Percentiles rank a stretch among this genome's conserved stretches.
Conservation (phyloP, 2,329 filamentous ascomycete genomes). For the Sporothrix dimorphospora region DNA sequence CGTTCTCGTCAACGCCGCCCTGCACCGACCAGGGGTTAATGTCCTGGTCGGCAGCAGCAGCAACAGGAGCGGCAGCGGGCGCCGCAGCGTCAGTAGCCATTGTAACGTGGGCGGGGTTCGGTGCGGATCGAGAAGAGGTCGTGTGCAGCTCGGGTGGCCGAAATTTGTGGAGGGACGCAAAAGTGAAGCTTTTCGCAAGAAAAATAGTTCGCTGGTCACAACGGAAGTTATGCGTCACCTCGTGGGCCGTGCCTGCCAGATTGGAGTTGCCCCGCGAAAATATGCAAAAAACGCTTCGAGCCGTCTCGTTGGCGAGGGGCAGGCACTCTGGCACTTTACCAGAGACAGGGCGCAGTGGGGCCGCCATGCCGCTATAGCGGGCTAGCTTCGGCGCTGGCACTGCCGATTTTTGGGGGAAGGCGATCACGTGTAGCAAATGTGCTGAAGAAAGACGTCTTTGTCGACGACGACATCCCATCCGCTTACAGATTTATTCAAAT, state of each 20-base stretch:
- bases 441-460: not conserved
- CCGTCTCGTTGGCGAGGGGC: constrained; percentile 24
- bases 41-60: constrained; percentile 32
- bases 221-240: constrained; percentile 3
- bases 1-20: constrained; percentile 34
- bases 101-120: not conserved
- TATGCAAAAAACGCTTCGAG: constrained; percentile 21
- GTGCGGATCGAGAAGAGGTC: not conserved
- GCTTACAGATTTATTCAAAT: too few relatives aligned
- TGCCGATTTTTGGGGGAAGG: not conserved
- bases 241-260: constrained; percentile 19
- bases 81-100: constrained; percentile 35
- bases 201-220: not conserved
- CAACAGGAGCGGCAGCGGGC: constrained; percentile 12
- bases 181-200: constrained; percentile 12
- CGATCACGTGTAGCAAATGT: constrained; percentile 15
- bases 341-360: constrained; percentile 17
- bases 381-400: not conserved
- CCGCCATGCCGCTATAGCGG: constrained; percentile 7
- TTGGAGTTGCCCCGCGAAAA: constrained; percentile 29
- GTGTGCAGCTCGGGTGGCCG: not conserved
- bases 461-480: not conserved
- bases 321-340: constrained; percentile 16
- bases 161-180: not conserved
- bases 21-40: constrained; percentile 36